These are phyloP conservation scores for Mycena vitilis DNA, from an alignment of 768 basidiomycete genomes.

Conservation along the genomic window DNA sequence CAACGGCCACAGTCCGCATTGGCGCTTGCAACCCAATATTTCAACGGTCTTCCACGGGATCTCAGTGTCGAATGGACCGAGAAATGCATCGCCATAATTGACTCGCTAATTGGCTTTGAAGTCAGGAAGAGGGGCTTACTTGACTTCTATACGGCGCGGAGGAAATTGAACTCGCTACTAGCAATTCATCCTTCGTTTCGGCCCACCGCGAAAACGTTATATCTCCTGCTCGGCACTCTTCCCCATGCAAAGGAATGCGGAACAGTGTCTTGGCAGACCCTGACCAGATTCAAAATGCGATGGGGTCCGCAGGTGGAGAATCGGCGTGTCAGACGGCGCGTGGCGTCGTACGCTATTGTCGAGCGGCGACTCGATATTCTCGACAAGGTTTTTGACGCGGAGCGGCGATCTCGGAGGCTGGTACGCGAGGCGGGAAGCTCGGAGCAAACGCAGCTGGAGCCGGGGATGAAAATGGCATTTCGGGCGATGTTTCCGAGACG, in stretches of 20 bases:
- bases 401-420: slow-evolving; percentile 22
- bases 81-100: slow-evolving; percentile 64
- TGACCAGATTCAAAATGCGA: slow-evolving; percentile 57
- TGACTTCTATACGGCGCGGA: slow-evolving; percentile 57
- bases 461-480: slow-evolving; percentile 16
- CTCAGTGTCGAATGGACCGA: slow-evolving; percentile 50
- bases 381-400: slow-evolving; percentile 42
- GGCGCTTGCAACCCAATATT: slow-evolving; percentile 59
- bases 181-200: slow-evolving; percentile 58
- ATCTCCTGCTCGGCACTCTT: slow-evolving; percentile 67
- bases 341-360: slow-evolving; percentile 70
- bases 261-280: slow-evolving; percentile 59
- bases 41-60: slow-evolving; percentile 58
- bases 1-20: slow-evolving; percentile 53
- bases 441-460: slow-evolving; percentile 4
- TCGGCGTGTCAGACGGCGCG: slow-evolving; percentile 67
- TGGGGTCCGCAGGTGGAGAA: slow-evolving; percentile 72
- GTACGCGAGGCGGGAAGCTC: slow-evolving; percentile 1
- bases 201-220: slow-evolving; percentile 71
- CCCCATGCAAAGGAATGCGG: slow-evolving; percentile 62
- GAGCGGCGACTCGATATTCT: slow-evolving; percentile 71
- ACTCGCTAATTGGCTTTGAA: slow-evolving; percentile 58
- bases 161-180: slow-evolving; percentile 58
- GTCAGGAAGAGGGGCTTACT: slow-evolving; percentile 51
- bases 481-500: slow-evolving; percentile 25